These are phyloP conservation scores for Fagus crenata DNA, from an alignment of 306 rosid genomes.

Conservation along the genomic window DNA sequence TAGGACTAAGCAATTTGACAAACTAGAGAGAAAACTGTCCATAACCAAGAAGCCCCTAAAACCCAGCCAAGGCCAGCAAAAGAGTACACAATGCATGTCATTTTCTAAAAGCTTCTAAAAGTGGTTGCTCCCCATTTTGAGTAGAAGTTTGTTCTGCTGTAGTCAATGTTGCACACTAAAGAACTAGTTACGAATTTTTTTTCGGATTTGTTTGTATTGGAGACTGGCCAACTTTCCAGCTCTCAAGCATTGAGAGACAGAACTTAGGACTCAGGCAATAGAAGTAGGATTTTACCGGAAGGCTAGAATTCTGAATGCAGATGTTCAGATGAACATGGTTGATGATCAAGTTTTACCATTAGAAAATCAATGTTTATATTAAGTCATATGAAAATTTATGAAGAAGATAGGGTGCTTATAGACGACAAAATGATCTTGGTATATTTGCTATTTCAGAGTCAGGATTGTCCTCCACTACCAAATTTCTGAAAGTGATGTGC, in stretches of 20 bases:
- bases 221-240: neutral
- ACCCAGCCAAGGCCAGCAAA: too few species aligned
- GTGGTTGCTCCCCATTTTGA: neutral
- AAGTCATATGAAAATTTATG: neutral
- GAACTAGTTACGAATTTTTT: neutral
- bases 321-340: neutral
- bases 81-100: too few species aligned
- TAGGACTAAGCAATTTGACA: neutral
- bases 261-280: too few species aligned
- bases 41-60: too few species aligned
- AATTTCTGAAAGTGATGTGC: conserved; percentile 69
- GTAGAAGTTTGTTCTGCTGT: conserved; percentile 1
- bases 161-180: neutral
- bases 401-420: neutral
- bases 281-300: too few species aligned
- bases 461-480: conserved; percentile 87
- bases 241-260: neutral
- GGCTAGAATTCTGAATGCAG: neutral
- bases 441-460: conserved; percentile 49
- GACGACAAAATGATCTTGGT: neutral
- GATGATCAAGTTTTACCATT: neutral
- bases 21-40: neutral
- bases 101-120: too few species aligned
- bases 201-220: neutral
- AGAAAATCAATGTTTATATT: neutral